Base-by-base conservation (phyloP, 176 grass and related monocot genomes). In the Ampelocalamus luodianensis region DNA sequence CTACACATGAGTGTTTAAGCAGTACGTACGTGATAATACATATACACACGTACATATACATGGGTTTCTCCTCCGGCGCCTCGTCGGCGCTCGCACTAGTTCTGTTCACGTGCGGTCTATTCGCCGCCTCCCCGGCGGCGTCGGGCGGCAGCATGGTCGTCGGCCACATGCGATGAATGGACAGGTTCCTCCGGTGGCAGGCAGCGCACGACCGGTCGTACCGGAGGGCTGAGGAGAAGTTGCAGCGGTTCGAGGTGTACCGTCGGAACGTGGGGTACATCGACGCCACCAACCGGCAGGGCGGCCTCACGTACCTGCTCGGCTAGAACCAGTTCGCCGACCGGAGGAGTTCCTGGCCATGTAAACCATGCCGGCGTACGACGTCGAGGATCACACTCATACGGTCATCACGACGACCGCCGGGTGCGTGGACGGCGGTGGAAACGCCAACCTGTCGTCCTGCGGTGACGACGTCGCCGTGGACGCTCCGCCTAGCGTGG, bases 311-410 rank as follows among this genome's bases (percentile, higher is more conserved):
- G 5, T 91, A 94, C 80, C 10, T 26, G 76, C 86, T 94, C 9
- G 79, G 51, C 20, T 83, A 91, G 61, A 94, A 93, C 69, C 54
- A 86, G 83, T 94, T 94, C 83, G 64, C 92, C 56, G 89, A 94
- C 62, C 79, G 56, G 3, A 80, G 79, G 92, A 94, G 79, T 91
- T 94, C 86, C 9, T 83, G 8, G 83, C 82, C 8, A 51, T 11
- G 5, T 86, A 78, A 42, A 16, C 53, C 53, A 20, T 55, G 18
- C 17, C 48, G 50, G 8, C 7, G 6, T 72, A 60, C 22, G 7
- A 2, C 27, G 5, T 0, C 8, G 7, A 34, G 5, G 2, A 10
- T 15, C 39, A 20, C 48, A 27, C 10, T 24, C n/a, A 9, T 10
- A 0, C 9, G 14, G 16, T 44, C 37, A 71, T 82, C 50, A 44